Evolutionary conservation across 371 early-diverging fungal genomes (phyloP).

Genomic region (Rhizomucor pusillus): DNA sequence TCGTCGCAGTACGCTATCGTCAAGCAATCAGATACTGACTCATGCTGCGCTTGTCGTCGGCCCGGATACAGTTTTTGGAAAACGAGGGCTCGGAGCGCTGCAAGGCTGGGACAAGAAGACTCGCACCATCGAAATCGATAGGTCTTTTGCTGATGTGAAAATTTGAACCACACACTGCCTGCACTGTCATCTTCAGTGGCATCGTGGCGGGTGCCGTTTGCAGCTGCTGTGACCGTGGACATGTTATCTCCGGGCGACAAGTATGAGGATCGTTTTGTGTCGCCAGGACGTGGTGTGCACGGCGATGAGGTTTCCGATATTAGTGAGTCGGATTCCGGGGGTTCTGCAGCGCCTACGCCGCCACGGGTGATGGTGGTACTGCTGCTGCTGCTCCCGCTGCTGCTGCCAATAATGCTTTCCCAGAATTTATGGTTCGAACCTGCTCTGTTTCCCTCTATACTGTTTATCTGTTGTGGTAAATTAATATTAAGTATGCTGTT

Average conservation of each 20-base stretch:
- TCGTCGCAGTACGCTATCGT: constrained; percentile 80
- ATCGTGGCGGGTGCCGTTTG: neutral
- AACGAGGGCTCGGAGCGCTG: constrained; percentile 14
- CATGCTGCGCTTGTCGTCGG: too few species aligned
- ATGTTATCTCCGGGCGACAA: neutral
- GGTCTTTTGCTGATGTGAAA: constrained; percentile 25
- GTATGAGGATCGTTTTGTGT: constrained; percentile 1
- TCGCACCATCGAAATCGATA: constrained; percentile 23
- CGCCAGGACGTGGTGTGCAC: constrained; percentile 8
- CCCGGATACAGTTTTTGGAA: neutral
- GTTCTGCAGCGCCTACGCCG: constrained; percentile 31
- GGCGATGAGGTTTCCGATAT: constrained; percentile 29
- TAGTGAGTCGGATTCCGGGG: constrained; percentile 34
- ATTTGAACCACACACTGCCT: constrained; percentile 23
- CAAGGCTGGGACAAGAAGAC: constrained; percentile 6
- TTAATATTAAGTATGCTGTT: neutral
- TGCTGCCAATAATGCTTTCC: constrained; percentile 30
- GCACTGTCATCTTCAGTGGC: neutral
- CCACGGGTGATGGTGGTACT: too few species aligned
- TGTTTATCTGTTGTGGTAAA: constrained; percentile 23
- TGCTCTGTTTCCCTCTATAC: constrained; percentile 39
- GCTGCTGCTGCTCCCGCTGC: too few species aligned
- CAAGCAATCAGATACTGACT: too few species aligned
- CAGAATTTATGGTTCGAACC: constrained; percentile 43
- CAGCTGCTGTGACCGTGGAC: neutral